Base-by-base conservation (phyloP, 2,329 filamentous ascomycete species). In the Atkinsonella texensis region DNA sequence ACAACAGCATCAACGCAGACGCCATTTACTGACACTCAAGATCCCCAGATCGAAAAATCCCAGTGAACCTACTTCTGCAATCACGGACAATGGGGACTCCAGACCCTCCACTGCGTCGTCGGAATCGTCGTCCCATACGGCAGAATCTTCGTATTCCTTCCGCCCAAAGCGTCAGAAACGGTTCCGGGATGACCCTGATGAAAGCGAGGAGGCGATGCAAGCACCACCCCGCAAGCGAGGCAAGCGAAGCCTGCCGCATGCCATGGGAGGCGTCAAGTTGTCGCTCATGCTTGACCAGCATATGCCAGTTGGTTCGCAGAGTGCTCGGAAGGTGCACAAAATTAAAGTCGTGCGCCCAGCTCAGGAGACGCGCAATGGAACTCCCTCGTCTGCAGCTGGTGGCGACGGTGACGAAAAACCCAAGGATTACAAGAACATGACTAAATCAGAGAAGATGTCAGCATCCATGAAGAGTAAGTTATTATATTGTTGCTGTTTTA, bases 381-480 rank as follows among this genome's bases (percentile, higher is more conserved):
- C 62, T 8, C 62, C 63, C 2, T 53, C 58, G 53, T 63, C 57
- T 15, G 47, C 52, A 17, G 51, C 56, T 23, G 52, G 50, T 4
- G 66, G 63, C 4, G 66, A 68, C 11, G 64, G 59, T 13, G 70
- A 73, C 28, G 70, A 74, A 53, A 59, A 62, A 17, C 61, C 57
- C 46, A 80, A 81, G 66, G 76, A 80, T 49, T 81, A 81, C 58
- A 74, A 74, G 38, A 70, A 74, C 43, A 81, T 81, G 77, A 81
- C 76, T 46, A 82, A 82, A 67, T 80, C 76, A 32, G 78, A 82
- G 65, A 82, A 82, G 70, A 81, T 82, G 78, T 79, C 75, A n/a
- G 73, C 73, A 17, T 81, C 77, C 2, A 82, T 82, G 79, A 80
- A 80, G 68, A 76, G 79, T 81, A 69, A 67, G 73, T 64, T 41